Evolutionary conservation across 1,139 yeast species (phyloP), one percentile per base, ranked within the genome.

Genomic region (Hemisphaericaspora xylofermentans): DNA sequence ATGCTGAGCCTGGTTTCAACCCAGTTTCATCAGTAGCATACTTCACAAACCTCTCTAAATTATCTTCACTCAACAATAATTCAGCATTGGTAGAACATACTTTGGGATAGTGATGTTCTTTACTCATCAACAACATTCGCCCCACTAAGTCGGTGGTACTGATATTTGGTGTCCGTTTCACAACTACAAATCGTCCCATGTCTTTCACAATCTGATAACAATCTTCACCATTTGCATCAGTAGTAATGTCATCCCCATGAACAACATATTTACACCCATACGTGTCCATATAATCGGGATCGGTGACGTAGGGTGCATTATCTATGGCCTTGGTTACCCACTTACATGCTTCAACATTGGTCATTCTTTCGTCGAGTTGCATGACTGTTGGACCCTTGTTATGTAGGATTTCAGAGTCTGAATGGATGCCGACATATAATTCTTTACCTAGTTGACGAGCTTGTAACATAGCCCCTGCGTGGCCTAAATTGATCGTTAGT

Each of bases 191-290:
- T 52, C 91, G 68, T n/a, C 95, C 96, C 60, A 81, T 65, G 43
- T 88, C 91, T 61, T 91, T 91, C 47, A 91, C 88, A 18, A 63
- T 73, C 48, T 84, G 85, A 64, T 93, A 93, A 55, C 97, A 88
- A 63, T 93, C 98, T 43, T 88, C 81, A 0, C 98, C 98, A 55
- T 88, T 76, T 24, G 96, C 96, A 62, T 93, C 98, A 1, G 96
- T 86, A 22, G 98, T 93, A 52, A 93, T 89, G 58, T 93, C 98
- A 62, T 93, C 98, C 5, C 98, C 98, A 60, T 93, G 98, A 10
- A 93, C 96, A 15, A 93, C 98, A 58, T 83, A 93, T 53, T 78
- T 66, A 65, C 98, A 93, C 7, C 78, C 81, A 57, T 78, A 79
- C 29, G 69, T 52, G 53, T 85, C 88, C 89, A 91, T 79, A 46